Evolutionary conservation across 306 rosid genomes (phyloP), one percentile per base, ranked within the genome.

Genomic region (Bauhinia variegata): DNA sequence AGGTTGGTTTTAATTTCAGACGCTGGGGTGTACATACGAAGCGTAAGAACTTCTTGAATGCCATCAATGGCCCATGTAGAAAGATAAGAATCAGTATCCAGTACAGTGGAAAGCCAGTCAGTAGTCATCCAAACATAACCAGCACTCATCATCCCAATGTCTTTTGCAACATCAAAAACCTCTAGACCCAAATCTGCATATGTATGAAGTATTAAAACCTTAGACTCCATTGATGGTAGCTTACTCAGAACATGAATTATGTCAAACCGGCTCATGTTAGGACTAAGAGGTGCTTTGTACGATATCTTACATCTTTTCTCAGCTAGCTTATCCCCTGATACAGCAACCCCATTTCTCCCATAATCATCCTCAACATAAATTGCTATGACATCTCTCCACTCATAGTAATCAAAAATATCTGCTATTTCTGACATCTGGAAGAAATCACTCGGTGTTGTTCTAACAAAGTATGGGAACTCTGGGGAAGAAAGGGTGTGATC

Each of bases 381-480:
- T 59, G 83, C 91, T 48, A 83, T 73, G 28, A 86, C 88, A 63
- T 78, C 79, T 34, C 63, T 80, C 91, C 91, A 86, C 13, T 38
- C 75, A 43, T 61, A 86, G 81, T 80, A 58, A 6, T 78, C 68
- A 8, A 86, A 73, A 61, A 83, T 70, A 1, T 76, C 86, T 11
- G 91, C 86, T 62, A 86, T 63, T 53, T 88, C 91, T 55, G 86
- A 71, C 91, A 86, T 86, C 73, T 83, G 88, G 70, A 48, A 78
- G 54, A 61, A 73, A 63, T 83, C 91, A 31, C 62, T 80, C 47
- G 78, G 86, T 36, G 74, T 50, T 23, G 77, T 80, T 73, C 88
- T 72, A 54, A 86, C 65, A 19, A 86, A 83, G 69, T 60, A 86
- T 12, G 91, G 91, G 65, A 78, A 83, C 77, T 86, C 82, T 39